Evolutionary conservation across 495 filamentous ascomycete genomes (phyloP), one percentile per base, ranked within the genome.

Genomic region (Barbatosphaeria neglecta): DNA sequence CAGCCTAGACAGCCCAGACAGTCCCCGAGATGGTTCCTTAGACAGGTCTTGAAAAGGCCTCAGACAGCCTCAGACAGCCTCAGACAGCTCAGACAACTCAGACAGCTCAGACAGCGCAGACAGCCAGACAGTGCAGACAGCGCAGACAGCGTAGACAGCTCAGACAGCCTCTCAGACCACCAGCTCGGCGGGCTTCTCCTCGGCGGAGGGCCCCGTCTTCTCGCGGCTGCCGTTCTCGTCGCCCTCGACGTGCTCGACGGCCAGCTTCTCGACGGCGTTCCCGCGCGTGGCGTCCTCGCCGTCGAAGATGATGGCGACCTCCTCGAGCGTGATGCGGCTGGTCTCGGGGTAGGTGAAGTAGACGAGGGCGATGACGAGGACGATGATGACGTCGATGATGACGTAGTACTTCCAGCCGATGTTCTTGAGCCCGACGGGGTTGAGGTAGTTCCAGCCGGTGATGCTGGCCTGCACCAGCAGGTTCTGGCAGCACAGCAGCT

Each of bases 271-370:
- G 1, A 41, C 8, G 13, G 24, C 8, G 39, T 41, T n/a, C 9
- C n/a, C n/a, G 10, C 11, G 10, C 8, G 24, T 11, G 13, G 39
- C 19, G 8, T 23, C 13, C 20, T 24, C 6, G 20, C 39, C 39
- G 39, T 41, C 39, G 54, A 86, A 84, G 59, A 85, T 82, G 45
- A 67, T 66, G 51, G 84, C 81, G 65, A 86, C 80, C 57, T 86
- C 81, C 49, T 86, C 82, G 11, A 86, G 67, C 9, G 73, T 80
- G 43, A 81, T 77, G 47, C 77, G 76, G 15, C 78, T 75, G 0
- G 83, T 87, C 56, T 86, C 82, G 3, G 82, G 82, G 56, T 83
- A 84, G 63, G 84, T 41, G 19, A 41, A 41, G 11, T 41, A 41
- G 9, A 41, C 39, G 19, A 41, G 4, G 39, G 6, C 39, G 22